Conservation (phyloP, 306 rosid genomes). For the Ziziphus jujuba region DNA sequence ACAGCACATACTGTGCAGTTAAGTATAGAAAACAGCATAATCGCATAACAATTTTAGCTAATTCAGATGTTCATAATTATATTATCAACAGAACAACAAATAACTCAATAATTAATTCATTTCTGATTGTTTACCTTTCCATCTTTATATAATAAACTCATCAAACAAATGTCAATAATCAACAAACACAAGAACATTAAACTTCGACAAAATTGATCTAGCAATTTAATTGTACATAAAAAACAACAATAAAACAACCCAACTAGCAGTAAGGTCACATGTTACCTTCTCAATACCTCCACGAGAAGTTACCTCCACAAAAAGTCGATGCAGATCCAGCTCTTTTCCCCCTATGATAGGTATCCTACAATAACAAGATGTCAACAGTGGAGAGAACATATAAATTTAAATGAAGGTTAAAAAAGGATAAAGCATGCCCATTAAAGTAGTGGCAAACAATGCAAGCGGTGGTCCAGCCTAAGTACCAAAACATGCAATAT, state of each 20-base stretch:
- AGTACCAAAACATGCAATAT: background rate
- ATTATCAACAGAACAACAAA: too few species aligned
- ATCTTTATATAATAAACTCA: background rate
- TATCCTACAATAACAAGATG: conserved; percentile 44
- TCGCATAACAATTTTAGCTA: too few species aligned
- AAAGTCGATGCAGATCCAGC: conserved; percentile 73
- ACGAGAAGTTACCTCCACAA: conserved; percentile 76
- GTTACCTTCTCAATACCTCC: conserved; percentile 80
- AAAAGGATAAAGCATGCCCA: too few species aligned
- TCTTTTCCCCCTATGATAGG: conserved; percentile 83
- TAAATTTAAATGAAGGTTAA: background rate
- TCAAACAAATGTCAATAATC: background rate
- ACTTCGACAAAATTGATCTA: background rate
- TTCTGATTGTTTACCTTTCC: background rate
- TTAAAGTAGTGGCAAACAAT: too few species aligned
- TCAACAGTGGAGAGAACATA: background rate
- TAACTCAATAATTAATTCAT: too few species aligned
- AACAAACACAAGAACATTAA: background rate
- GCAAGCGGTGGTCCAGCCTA: too few species aligned
- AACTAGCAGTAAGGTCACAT: background rate
- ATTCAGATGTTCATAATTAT: too few species aligned
- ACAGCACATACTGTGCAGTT: too few species aligned
- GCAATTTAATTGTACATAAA: background rate
- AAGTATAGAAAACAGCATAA: too few species aligned
- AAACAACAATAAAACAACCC: conserved; percentile 4